These are phyloP conservation scores for Globisporangium nunn DNA, from an alignment of 352 stramenopile genomes.

Conservation along the genomic window DNA sequence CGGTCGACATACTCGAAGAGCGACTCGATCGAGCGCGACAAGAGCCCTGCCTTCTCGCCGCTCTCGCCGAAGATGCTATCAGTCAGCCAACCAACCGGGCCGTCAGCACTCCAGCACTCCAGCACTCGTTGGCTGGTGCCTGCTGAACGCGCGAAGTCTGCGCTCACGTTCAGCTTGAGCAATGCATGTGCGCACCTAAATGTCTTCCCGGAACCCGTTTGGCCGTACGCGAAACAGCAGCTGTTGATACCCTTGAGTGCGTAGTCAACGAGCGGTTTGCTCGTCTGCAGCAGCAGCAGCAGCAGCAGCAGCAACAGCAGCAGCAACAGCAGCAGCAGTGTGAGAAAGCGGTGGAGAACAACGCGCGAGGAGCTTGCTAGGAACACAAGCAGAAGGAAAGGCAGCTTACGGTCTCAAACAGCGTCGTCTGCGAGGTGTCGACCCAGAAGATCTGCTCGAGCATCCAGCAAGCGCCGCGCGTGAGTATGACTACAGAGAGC, in stretches of 20 bases:
- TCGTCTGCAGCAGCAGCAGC: constrained; percentile 30
- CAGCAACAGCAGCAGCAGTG: background rate
- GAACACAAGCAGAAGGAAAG: background rate
- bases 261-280: constrained; percentile 85
- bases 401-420: constrained; percentile 56
- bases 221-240: constrained; percentile 91
- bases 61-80: constrained; percentile 84
- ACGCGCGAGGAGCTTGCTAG: too few species aligned
- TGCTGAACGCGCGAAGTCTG: background rate
- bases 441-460: constrained; percentile 68
- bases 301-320: background rate
- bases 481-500: background rate
- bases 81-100: background rate
- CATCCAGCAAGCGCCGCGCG: background rate
- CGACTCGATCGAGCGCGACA: constrained; percentile 87
- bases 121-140: background rate
- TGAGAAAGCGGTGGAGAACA: background rate
- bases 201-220: constrained; percentile 82
- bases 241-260: constrained; percentile 90
- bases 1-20: constrained; percentile 82
- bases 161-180: background rate
- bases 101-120: background rate
- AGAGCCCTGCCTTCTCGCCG: constrained; percentile 77
- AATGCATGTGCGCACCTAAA: constrained; percentile 48
- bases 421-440: constrained; percentile 57